Evolutionary conservation across 306 rosid species (phyloP).

Genomic region (Castanea crenata): DNA sequence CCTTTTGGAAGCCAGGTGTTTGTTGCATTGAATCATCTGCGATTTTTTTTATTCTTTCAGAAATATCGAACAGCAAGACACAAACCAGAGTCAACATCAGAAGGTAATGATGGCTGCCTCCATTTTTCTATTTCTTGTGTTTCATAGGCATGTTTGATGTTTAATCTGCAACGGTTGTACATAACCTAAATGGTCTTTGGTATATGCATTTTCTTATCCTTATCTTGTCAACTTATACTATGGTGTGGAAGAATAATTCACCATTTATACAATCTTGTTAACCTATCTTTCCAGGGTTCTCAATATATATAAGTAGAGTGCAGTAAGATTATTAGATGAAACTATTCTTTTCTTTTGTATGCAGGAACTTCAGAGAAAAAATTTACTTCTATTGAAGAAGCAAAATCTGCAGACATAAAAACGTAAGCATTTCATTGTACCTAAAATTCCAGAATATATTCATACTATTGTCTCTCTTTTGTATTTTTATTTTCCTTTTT

Average conservation of each 20-base stretch:
- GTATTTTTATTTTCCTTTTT: not conserved
- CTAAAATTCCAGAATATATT: not conserved
- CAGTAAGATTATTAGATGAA: conserved; percentile 21
- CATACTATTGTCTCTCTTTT: not conserved
- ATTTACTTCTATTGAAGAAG: conserved; percentile 46
- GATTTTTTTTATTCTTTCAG: conserved; percentile 41
- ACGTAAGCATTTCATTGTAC: conserved; percentile 47
- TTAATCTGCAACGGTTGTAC: not conserved
- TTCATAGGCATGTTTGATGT: not conserved
- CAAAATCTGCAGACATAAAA: conserved; percentile 66
- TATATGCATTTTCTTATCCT: conserved; percentile 3
- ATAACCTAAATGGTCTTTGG: not conserved
- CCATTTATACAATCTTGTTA: not conserved
- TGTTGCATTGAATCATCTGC: conserved; percentile 12
- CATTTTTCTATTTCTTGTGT: conserved; percentile 22
- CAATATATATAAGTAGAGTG: not conserved
- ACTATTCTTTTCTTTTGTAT: conserved; percentile 24
- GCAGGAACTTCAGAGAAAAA: conserved; percentile 66
- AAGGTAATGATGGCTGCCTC: conserved; percentile 52
- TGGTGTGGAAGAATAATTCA: not conserved
- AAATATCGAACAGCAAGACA: conserved; percentile 93
- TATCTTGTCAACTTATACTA: not conserved
- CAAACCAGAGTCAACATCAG: conserved; percentile 81
- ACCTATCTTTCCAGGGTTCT: conserved; percentile 1
- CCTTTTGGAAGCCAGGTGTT: conserved; percentile 14